Percentiles rank a stretch among this genome's conserved stretches.
These are phyloP conservation scores for Penstemon eatonii DNA, from an alignment of 257 asterid genomes.

Conservation along the genomic window DNA sequence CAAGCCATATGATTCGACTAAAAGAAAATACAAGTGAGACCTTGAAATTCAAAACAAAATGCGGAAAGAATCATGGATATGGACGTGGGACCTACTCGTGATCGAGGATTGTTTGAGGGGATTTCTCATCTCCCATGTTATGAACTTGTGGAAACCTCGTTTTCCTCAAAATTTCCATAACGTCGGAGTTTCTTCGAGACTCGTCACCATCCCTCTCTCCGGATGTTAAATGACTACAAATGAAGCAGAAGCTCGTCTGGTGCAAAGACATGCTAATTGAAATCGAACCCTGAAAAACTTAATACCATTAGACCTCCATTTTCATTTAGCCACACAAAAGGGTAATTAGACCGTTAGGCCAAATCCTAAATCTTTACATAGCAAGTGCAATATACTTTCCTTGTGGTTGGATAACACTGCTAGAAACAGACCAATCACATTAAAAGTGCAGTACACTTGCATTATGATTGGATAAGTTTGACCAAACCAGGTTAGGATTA, in stretches of 20 bases:
- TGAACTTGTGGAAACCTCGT: conserved; percentile 92
- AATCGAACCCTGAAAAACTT: conserved; percentile 81
- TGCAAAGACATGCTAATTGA: conserved; percentile 97
- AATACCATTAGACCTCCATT: conserved; percentile 16
- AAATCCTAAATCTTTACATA: neutral
- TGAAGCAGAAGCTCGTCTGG: conserved; percentile 98
- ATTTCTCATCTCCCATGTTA: conserved; percentile 59
- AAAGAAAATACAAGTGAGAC: conserved; percentile 24
- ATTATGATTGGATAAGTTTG: no score
- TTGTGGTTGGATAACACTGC: no score
- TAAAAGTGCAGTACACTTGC: no score
- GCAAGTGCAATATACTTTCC: no score
- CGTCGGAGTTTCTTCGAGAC: conserved; percentile 89
- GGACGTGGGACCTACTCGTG: conserved; percentile 61
- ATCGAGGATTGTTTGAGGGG: conserved; percentile 94
- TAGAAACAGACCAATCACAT: no score
- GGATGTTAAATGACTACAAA: conserved; percentile 89
- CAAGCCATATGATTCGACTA: conserved; percentile 97
- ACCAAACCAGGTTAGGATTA: no score
- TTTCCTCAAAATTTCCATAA: conserved; percentile 91
- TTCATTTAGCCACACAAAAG: neutral
- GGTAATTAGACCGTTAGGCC: conserved; percentile 22
- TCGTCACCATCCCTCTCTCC: conserved; percentile 99
- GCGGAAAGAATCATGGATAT: neutral
- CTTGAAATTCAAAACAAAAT: neutral